These are phyloP conservation scores for Nematocida major DNA, from an alignment of 371 early-diverging fungal genomes.

Conservation along the genomic window DNA sequence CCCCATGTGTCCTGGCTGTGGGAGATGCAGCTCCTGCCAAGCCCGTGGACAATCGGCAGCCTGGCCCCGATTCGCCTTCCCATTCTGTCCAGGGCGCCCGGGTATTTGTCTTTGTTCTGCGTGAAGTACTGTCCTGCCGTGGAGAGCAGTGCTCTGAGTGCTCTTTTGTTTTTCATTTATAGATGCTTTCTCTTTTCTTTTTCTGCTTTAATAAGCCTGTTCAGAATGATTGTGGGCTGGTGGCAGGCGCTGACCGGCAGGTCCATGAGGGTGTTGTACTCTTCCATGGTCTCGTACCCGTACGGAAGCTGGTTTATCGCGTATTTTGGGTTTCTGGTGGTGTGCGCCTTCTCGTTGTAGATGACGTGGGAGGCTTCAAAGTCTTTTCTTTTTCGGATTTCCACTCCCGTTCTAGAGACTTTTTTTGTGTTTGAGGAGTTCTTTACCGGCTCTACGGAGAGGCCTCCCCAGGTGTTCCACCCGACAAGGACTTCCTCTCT, in stretches of 20 bases:
- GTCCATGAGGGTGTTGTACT: slow-evolving; percentile 6
- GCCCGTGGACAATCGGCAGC: neutral
- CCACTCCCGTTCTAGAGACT: slow-evolving; percentile 55
- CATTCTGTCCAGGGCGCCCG: slow-evolving; percentile 10
- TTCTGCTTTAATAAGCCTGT: slow-evolving; percentile 10
- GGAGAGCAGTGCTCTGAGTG: neutral
- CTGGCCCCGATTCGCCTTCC: slow-evolving; percentile 5
- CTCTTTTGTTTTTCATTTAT: neutral
- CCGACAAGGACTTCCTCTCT: slow-evolving; percentile 60
- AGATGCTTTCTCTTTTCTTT: slow-evolving; percentile 22
- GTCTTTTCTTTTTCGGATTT: slow-evolving; percentile 60
- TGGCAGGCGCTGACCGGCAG: neutral
- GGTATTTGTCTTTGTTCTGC: neutral
- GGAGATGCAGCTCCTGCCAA: neutral
- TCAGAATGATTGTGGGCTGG: slow-evolving; percentile 8
- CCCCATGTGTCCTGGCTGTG: neutral
- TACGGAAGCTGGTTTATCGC: slow-evolving; percentile 40
- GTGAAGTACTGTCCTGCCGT: neutral
- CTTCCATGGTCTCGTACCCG: slow-evolving; percentile 54
- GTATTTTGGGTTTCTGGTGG: slow-evolving; percentile 53
- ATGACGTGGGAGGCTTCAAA: slow-evolving; percentile 60
- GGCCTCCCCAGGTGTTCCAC: slow-evolving; percentile 63
- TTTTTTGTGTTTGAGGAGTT: slow-evolving; percentile 54
- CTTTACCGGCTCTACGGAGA: slow-evolving; percentile 49
- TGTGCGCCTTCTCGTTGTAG: slow-evolving; percentile 55